Evolutionary conservation across 1,284 basidiomycete genomes (phyloP), one percentile per base, ranked within the genome.

Genomic region (Sanghuangporus sanghuang): DNA sequence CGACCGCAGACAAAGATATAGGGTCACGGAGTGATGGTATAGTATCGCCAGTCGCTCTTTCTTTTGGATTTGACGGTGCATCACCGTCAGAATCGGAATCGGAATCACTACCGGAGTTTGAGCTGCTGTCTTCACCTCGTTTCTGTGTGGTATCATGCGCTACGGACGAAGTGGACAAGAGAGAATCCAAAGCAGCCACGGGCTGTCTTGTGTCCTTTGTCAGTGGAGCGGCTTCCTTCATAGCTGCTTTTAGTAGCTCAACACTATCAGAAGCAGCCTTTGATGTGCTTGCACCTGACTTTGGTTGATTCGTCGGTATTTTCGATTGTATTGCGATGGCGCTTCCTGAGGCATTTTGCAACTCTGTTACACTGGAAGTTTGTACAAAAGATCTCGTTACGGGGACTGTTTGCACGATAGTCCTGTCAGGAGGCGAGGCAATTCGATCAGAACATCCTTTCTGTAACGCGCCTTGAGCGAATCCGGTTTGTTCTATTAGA

Each of bases 71-170:
- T 12, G 49, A 27, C 14, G 49, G 21, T 9, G 2, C 53, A 8
- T 14, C 35, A 35, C 35, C 21, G 32, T 60, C 58, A 23, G 54
- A 57, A 40, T 63, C 21, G 27, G 40, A 46, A 23, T 61, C 49
- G 2, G 63, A 60, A 23, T 61, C 63, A 16, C 32, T 56, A 16
- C 48, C 44, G 23, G 56, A 59, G 9, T 76, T 74, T 11, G 69
- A 70, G 63, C 75, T 74, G 38, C 73, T 75, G 39, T 72, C 74
- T 66, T 79, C 76, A 16, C 72, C 70, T 52, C 65, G 69, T 38
- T 64, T 68, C 65, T 75, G 71, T 38, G 75, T 67, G 3, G 68
- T 69, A 9, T 76, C 73, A 49, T 76, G 74, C 32, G 72, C 71
- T 21, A 74, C 58, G 16, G 59, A 61, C 1, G 70, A 70, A 23